Evolutionary conservation across 331 rosid species (phyloP), one percentile per base, ranked within the genome.

Genomic region (Erythrophleum ivorense): DNA sequence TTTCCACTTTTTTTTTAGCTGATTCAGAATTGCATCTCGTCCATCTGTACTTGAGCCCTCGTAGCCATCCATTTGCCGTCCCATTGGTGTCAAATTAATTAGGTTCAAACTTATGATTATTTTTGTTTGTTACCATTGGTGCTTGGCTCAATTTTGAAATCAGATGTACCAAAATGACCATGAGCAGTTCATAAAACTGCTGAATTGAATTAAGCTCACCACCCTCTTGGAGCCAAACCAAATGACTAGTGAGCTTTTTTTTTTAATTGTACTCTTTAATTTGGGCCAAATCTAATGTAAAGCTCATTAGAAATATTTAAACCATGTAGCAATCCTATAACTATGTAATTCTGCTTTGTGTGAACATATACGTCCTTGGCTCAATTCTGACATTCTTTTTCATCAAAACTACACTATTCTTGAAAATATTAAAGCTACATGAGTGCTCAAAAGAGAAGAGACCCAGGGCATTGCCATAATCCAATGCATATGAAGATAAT

Each of bases 241-340:
- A 24, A 24, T 24, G 29, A 24, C 29, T 24, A 24, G 34, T 33
- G 36, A 52, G 9, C 41, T 63, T 13, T 31, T 40, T 59, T 12
- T 6, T 43, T 63, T 33, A 36, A 24, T 49, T 76, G 46, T 49
- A 45, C 63, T 67, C 72, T 45, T 69, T 31, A 3, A 15, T 58
- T 54, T 76, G 73, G 81, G 46, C 72, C 33, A 40, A 48, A 43
- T 60, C 38, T 75, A 43, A 68, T 67, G 34, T 18, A 46, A 54
- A 82, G 58, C 11, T 58, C 29, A 9, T 33, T 36, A 16, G 18
- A 52, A 76, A 43, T 62, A 24, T 10, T 33, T 48, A 67, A 77
- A 76, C 18, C 54, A 15, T 50, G 41, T 67, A 65, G 67, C 29
- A 58, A 41, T n/a, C 49, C 48, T 76, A 2, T 76, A 9, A 57